phyloP scores from a whole-genome alignment of 768 basidiomycete genomes.

The Boletus subcaerulescens region DNA sequence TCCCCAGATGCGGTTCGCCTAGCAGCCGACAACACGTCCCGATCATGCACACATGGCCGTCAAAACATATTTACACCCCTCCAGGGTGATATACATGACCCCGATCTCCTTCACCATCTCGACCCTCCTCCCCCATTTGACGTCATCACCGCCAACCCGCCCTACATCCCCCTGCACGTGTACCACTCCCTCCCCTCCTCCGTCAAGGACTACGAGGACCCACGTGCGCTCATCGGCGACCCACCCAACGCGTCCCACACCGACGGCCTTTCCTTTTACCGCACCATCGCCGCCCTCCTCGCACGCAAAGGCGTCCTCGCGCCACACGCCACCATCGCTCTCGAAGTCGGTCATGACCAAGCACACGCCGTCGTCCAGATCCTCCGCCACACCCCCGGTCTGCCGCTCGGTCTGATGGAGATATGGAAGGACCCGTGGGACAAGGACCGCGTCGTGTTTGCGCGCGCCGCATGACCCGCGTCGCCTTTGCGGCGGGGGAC shows the following conservation, averaged over 20 bases:
- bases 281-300: constrained; percentile 63
- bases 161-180: constrained; percentile 73
- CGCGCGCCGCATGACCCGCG: constrained; percentile 34
- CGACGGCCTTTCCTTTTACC: constrained; percentile 69
- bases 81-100: constrained; percentile 43
- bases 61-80: constrained; percentile 37
- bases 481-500: neutral
- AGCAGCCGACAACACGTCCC: constrained; percentile 43
- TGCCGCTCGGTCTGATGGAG: constrained; percentile 43
- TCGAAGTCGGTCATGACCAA: constrained; percentile 81
- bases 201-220: constrained; percentile 80
- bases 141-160: constrained; percentile 81
- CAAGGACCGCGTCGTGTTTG: constrained; percentile 68
- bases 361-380: constrained; percentile 60
- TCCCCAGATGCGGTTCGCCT: constrained; percentile 55
- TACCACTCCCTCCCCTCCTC: constrained; percentile 62
- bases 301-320: constrained; percentile 50
- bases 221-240: constrained; percentile 77
- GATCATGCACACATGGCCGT: constrained; percentile 3
- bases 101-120: constrained; percentile 23
- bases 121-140: constrained; percentile 55
- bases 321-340: constrained; percentile 54
- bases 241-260: constrained; percentile 35
- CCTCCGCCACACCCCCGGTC: constrained; percentile 44
- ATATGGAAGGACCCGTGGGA: constrained; percentile 84